phyloP scores from a whole-genome alignment of 371 early-diverging fungal species.

The Rhizopus delemar region DNA sequence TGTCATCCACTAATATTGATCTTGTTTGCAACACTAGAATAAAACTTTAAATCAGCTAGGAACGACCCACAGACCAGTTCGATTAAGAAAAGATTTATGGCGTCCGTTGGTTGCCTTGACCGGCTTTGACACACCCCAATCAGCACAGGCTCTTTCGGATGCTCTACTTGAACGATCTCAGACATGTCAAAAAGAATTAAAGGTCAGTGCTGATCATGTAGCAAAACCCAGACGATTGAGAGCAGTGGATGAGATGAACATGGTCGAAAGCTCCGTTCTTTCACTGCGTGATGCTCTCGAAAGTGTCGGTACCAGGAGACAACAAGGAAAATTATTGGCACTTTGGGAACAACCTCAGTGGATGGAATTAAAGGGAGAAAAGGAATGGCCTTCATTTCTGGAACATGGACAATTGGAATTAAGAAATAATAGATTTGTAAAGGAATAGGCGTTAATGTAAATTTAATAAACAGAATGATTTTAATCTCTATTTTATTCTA shows the following conservation, averaged over 20 bases:
- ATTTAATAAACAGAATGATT: too few relatives aligned
- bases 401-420: conserved; percentile 49
- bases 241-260: conserved; percentile 39
- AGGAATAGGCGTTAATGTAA: conserved; percentile 1
- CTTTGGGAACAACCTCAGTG: conserved; percentile 54
- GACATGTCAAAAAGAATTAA: conserved; percentile 38
- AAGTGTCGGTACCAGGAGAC: conserved; percentile 19
- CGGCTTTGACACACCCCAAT: conserved; percentile 49
- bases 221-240: conserved; percentile 52
- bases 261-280: conserved; percentile 39
- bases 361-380: conserved; percentile 42
- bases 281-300: conserved; percentile 50
- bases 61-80: conserved; percentile 43
- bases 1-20: too few relatives aligned
- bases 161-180: conserved; percentile 57
- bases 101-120: conserved; percentile 60
- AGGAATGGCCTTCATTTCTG: conserved; percentile 49
- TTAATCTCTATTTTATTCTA: too few relatives aligned
- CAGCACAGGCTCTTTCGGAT: conserved; percentile 60
- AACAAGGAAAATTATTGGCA: conserved; percentile 29
- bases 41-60: conserved; percentile 34
- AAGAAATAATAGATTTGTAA: conserved; percentile 47
- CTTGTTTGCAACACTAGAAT: conserved; percentile 31
- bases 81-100: conserved; percentile 63
- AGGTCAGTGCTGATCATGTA: conserved; percentile 39